phyloP scores from a whole-genome alignment of 805 yeast genomes.

The Starmerella potacharoeniae region DNA sequence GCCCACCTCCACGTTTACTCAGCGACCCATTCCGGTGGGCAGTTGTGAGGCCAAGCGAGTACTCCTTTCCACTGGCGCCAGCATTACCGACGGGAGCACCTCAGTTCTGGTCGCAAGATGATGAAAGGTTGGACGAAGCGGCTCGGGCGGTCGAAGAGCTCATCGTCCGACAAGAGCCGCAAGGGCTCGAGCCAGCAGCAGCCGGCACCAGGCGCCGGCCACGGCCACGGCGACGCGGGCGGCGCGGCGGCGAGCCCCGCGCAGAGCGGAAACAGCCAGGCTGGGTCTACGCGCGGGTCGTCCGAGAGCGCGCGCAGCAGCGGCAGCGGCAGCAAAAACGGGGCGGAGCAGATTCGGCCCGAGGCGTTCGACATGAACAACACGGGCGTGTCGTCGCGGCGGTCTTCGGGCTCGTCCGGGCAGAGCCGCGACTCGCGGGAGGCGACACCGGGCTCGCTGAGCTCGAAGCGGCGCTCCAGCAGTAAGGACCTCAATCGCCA shows the following conservation, averaged over 20 bases:
- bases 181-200: conserved; percentile 8
- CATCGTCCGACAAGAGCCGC: conserved; percentile 22
- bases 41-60: background rate
- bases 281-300: background rate
- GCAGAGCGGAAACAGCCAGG: background rate
- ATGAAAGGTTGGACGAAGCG: conserved; percentile 34
- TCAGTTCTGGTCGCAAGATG: conserved; percentile 18
- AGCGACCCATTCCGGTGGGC: background rate
- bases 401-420: conserved; percentile 9
- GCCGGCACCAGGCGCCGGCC: background rate
- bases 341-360: conserved; percentile 22
- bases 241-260: background rate
- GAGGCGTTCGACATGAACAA: conserved; percentile 25
- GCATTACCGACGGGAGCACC: background rate
- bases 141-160: conserved; percentile 26
- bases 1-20: conserved; percentile 3
- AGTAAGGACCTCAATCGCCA: conserved; percentile 8
- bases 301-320: conserved; percentile 8
- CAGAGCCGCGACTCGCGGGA: conserved; percentile 12
- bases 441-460: conserved; percentile 7
- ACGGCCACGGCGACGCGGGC: background rate
- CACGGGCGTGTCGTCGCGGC: conserved; percentile 24
- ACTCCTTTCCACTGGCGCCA: background rate
- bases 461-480: conserved; percentile 11
- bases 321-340: conserved; percentile 6